Conservation (phyloP, 2,329 filamentous ascomycete species). For the Fusarium kyushuense region DNA sequence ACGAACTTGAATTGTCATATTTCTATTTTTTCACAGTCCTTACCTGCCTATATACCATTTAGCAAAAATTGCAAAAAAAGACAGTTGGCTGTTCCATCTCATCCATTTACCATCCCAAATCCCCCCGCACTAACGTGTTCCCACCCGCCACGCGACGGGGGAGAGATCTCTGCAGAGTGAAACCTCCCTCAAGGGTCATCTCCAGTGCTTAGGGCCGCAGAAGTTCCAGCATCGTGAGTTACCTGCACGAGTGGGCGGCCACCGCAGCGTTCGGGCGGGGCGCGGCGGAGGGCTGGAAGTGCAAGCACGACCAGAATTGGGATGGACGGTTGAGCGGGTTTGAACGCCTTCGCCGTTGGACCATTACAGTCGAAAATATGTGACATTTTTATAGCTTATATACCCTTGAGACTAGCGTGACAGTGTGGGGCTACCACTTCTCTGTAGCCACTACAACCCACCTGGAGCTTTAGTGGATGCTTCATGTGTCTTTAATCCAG, state of each 20-base stretch:
- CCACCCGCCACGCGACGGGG: conserved; percentile 77
- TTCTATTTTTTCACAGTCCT: conserved; percentile 1
- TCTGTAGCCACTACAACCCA: background rate
- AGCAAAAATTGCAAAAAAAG: no score
- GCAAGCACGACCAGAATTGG: conserved; percentile 58
- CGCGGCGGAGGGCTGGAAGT: conserved; percentile 65
- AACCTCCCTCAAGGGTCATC: conserved; percentile 76
- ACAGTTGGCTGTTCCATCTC: conserved; percentile 69
- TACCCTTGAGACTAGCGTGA: background rate
- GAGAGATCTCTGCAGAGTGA: conserved; percentile 79
- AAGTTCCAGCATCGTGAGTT: conserved; percentile 71
- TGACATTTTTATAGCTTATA: conserved; percentile 43
- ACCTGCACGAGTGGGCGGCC: conserved; percentile 73
- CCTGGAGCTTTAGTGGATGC: conserved; percentile 7
- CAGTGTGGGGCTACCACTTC: background rate
- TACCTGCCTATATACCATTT: conserved; percentile 23
- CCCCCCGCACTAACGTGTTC: conserved; percentile 71
- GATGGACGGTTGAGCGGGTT: conserved; percentile 60
- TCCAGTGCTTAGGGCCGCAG: conserved; percentile 74
- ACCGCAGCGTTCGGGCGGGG: conserved; percentile 77
- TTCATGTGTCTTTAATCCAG: background rate
- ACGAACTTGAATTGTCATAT: background rate
- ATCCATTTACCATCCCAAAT: conserved; percentile 65
- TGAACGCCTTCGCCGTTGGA: conserved; percentile 70
- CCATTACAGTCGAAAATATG: conserved; percentile 68